Percentiles rank a stretch among this genome's conserved stretches.
phyloP scores from a whole-genome alignment of 495 filamentous ascomycete genomes.

The Apiosordaria backusii region DNA sequence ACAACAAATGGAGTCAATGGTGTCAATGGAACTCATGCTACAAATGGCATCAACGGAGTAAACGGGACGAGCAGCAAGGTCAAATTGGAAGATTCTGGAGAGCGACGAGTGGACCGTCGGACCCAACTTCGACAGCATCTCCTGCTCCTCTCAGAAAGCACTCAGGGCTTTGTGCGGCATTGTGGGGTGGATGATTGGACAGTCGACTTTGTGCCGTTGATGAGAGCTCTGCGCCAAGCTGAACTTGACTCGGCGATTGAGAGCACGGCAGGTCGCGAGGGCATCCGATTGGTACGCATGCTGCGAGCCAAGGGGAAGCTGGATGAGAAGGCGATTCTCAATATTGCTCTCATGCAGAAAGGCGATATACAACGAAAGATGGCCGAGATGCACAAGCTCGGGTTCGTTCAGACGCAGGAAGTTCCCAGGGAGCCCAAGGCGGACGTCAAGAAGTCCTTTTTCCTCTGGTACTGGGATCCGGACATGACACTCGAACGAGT shows the following conservation, averaged over 20 bases:
- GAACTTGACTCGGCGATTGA: conserved; percentile 78
- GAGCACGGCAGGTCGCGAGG: conserved; percentile 68
- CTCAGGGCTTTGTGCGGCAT: conserved; percentile 62
- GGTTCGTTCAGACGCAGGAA: conserved; percentile 86
- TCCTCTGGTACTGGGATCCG: conserved; percentile 84
- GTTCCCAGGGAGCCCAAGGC: conserved; percentile 79
- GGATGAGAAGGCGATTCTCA: conserved; percentile 79
- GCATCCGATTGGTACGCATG: conserved; percentile 73
- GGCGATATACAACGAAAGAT: conserved; percentile 78
- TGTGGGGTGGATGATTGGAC: conserved; percentile 69
- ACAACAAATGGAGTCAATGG: conserved; percentile 29
- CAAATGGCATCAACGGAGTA: conserved; percentile 30
- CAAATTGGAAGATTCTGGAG: too few relatives aligned
- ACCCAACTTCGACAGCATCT: conserved; percentile 67
- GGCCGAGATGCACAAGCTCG: conserved; percentile 72
- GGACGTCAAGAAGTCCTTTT: conserved; percentile 73
- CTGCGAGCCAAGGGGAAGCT: conserved; percentile 82
- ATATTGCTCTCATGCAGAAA: conserved; percentile 69
- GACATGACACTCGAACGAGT: conserved; percentile 62
- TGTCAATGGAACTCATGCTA: conserved; percentile 28
- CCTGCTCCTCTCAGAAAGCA: conserved; percentile 66
- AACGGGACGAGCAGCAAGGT: conserved; percentile 29
- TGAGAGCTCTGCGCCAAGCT: conserved; percentile 60
- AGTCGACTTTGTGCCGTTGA: conserved; percentile 68
- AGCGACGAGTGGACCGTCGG: conserved; percentile 51